Base-by-base conservation (phyloP, 805 yeast genomes). In the Vanderwaltozyma yarrowii region DNA sequence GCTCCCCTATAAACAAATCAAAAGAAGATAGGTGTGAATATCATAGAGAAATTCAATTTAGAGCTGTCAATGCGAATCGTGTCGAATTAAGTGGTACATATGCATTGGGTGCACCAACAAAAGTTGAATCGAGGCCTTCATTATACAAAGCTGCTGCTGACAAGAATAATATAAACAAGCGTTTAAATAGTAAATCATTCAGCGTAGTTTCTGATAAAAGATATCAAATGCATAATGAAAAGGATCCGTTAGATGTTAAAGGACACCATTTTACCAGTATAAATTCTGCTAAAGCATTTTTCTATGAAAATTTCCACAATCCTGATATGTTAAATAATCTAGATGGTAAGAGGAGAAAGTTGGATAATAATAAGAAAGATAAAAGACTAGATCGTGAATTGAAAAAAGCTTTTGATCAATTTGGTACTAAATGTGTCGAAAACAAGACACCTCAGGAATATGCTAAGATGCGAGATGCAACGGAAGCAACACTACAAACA, bases 11-110 rank as follows among this genome's bases (percentile, higher is more conserved):
- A 4, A 76, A 86, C 51, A 60, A 54, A 16, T 59, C 70, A 8
- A 66, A 65, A 30, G 62, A 73, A 5, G 71, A 69, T 18, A 69
- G 74, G 41, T 88, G 97, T 58, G 76, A 75, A 11, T 85, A 63
- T 49, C 97, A 88, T 52, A 64, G 71, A 14, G 89, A 84, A 44
- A 46, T 67, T 34, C 67, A 73, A 32, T 64, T 75, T 38, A 67
- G 70, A 32, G 66, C 66, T 32, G 58, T 72, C 0, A 70, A 74
- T 16, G 69, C 77, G n/a, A 69, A 73, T 43, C 65, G 97, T 44
- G 73, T 85, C 66, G 97, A 88, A 56, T 65, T 89, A 38, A 82
- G 76, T 56, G 73, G 82, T 13, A 62, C 74, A 42, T 65, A 70
- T 42, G 60, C 76, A 40, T 56, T 74, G 59, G 69, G 76, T 48